Conservation (phyloP, 352 stramenopile genomes). For the Phytophthora meadii region DNA sequence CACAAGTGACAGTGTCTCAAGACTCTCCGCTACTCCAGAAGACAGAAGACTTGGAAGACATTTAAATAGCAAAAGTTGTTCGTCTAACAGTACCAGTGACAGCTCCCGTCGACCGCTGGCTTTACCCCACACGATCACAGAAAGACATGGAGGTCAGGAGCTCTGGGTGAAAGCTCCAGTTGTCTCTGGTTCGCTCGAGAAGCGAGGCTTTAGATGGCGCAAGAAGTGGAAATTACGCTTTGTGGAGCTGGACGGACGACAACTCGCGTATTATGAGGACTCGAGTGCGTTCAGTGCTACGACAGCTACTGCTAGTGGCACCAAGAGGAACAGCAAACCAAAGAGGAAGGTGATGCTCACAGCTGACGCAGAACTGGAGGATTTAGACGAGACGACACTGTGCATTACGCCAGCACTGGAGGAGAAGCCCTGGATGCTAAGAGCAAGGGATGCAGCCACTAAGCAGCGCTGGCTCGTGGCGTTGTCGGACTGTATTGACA, state of each 20-base stretch:
- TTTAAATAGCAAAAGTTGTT: conserved; percentile 12
- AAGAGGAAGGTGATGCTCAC: conserved; percentile 68
- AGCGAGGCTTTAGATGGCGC: conserved; percentile 79
- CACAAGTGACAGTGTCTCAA: conserved; percentile 16
- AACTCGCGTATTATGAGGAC: conserved; percentile 75
- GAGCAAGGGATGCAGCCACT: conserved; percentile 50
- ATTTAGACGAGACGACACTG: conserved; percentile 67
- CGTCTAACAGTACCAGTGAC: conserved; percentile 8
- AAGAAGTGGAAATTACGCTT: conserved; percentile 83
- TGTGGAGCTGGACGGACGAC: conserved; percentile 75
- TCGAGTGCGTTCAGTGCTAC: conserved; percentile 18
- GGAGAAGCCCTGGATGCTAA: conserved; percentile 73
- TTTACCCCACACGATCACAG: conserved; percentile 84
- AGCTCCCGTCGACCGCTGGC: conserved; percentile 15
- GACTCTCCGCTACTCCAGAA: conserved; percentile 10
- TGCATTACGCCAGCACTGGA: conserved; percentile 50
- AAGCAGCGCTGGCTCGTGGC: conserved; percentile 74
- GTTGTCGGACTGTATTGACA: conserved; percentile 80
- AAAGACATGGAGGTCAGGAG: conserved; percentile 68
- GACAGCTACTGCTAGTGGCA: conserved; percentile 16
- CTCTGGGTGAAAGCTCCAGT: conserved; percentile 83
- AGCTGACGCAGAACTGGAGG: conserved; percentile 55
- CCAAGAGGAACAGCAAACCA: conserved; percentile 34
- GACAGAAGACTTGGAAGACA: conserved; percentile 5
- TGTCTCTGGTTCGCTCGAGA: conserved; percentile 71